Evolutionary conservation across 352 stramenopile genomes (phyloP).

Genomic region (Pythium monospermum): DNA sequence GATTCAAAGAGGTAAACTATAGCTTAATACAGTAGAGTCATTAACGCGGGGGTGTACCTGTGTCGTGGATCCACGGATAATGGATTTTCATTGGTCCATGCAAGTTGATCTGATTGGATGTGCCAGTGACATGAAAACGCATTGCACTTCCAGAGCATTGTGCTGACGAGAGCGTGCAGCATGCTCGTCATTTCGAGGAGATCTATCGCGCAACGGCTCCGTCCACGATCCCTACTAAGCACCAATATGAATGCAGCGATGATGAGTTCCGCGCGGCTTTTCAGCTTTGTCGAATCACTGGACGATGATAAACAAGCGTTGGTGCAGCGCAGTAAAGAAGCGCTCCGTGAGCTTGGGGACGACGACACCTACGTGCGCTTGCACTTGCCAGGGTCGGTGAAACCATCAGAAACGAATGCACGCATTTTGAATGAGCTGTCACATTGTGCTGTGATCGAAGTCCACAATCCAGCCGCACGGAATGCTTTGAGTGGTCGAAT

Average conservation of each 20-base stretch:
- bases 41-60: background rate
- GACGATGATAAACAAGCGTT: slow-evolving; percentile 31
- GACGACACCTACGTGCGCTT: slow-evolving; percentile 34
- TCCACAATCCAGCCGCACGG: slow-evolving; percentile 59
- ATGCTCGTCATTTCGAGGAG: background rate
- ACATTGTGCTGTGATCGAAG: slow-evolving; percentile 57
- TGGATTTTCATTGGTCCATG: slow-evolving; percentile 13
- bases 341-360: slow-evolving; percentile 33
- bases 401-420: background rate
- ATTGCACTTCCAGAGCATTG: slow-evolving; percentile 8
- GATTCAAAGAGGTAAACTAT: slow-evolving; percentile 18
- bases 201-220: background rate
- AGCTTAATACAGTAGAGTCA: background rate
- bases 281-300: slow-evolving; percentile 49
- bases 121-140: no score
- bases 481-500: slow-evolving; percentile 85
- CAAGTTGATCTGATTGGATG: no score
- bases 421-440: slow-evolving; percentile 20
- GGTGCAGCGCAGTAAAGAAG: slow-evolving; percentile 37
- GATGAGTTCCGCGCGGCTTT: slow-evolving; percentile 28
- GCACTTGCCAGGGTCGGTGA: slow-evolving; percentile 24
- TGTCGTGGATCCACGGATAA: slow-evolving; percentile 13
- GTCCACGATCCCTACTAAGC: background rate
- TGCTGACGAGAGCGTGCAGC: slow-evolving; percentile 6
- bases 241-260: slow-evolving; percentile 13